Evolutionary conservation across 345 rosid genomes (phyloP).

Genomic region (Acer campestre): DNA sequence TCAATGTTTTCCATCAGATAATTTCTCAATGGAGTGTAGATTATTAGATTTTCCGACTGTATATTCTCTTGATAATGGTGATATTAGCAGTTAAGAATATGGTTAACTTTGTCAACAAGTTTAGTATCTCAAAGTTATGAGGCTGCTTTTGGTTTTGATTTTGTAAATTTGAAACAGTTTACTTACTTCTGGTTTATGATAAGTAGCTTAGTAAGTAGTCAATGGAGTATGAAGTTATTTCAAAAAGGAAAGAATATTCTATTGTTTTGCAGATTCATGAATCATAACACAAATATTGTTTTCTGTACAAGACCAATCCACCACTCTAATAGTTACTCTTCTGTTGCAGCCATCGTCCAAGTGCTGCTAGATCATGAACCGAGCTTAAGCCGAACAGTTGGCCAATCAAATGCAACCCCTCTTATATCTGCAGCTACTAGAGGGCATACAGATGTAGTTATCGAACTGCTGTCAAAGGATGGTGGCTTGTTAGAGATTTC

Average conservation of each 20-base stretch:
- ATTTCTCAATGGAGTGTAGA: background rate
- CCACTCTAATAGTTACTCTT: constrained; percentile 15
- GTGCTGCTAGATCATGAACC: constrained; percentile 84
- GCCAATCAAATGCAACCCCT: constrained; percentile 88
- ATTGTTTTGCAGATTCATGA: background rate
- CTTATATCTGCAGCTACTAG: constrained; percentile 87
- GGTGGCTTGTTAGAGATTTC: constrained; percentile 70
- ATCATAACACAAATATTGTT: background rate
- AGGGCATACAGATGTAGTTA: constrained; percentile 89
- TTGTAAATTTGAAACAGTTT: background rate
- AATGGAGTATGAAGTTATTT: background rate
- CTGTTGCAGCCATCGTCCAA: constrained; percentile 81
- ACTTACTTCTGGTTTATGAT: background rate
- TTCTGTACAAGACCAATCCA: background rate
- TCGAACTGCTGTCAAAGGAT: constrained; percentile 77
- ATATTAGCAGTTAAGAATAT: background rate
- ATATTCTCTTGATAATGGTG: background rate
- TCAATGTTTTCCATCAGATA: background rate
- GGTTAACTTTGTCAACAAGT: background rate
- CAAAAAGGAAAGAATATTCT: background rate
- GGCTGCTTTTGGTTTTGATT: background rate
- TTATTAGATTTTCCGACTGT: background rate
- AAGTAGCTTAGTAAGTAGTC: background rate
- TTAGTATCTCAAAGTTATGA: background rate
- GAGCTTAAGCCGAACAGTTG: constrained; percentile 64